Conservation (phyloP, 2,329 filamentous ascomycete species). For the Cytospora piceae region DNA sequence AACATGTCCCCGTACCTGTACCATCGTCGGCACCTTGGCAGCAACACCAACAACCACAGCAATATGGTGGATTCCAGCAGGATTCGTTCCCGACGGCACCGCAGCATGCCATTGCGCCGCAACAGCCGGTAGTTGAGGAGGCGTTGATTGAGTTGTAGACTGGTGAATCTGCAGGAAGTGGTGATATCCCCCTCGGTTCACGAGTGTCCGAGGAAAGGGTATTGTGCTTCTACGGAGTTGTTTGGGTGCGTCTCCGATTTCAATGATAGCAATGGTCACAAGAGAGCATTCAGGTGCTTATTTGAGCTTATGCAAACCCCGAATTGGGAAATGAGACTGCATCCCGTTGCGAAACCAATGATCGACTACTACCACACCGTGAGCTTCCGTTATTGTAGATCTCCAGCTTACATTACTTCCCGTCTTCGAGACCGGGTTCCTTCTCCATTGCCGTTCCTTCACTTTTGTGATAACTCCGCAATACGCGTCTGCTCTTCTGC, state of each 20-base stretch:
- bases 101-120: slow-evolving; percentile 57
- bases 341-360: not conserved
- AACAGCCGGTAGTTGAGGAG: slow-evolving; percentile 68
- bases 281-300: not conserved
- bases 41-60: slow-evolving; percentile 32
- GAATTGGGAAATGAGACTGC: slow-evolving; percentile 20
- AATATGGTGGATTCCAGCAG: slow-evolving; percentile 57
- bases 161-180: not conserved
- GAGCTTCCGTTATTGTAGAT: not conserved
- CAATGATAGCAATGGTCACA: not conserved
- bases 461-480: too few species aligned
- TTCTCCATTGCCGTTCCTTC: too few species aligned
- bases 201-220: not conserved
- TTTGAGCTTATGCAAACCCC: not conserved
- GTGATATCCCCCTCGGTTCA: not conserved
- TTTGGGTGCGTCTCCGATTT: not conserved
- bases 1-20: slow-evolving; percentile 45
- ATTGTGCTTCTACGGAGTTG: not conserved
- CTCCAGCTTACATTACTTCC: too few species aligned
- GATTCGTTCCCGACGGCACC: slow-evolving; percentile 69
- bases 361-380: not conserved
- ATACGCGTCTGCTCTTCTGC: too few species aligned
- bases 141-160: slow-evolving; percentile 75
- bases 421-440: too few species aligned
- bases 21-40: slow-evolving; percentile 46